phyloP scores from a whole-genome alignment of 345 rosid species.

The Aethionema arabicum region DNA sequence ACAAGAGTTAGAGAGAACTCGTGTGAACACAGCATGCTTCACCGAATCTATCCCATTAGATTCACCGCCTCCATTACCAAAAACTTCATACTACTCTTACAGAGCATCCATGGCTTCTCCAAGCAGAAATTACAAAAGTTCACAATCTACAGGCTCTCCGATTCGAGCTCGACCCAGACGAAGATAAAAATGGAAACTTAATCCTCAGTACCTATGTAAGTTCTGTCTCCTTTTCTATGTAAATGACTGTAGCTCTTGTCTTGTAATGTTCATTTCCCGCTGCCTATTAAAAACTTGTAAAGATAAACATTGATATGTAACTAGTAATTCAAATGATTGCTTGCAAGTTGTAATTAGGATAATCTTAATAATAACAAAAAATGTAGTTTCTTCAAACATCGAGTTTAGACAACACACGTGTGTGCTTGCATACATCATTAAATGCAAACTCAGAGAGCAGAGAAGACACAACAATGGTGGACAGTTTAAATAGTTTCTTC shows the following conservation, averaged over 20 bases:
- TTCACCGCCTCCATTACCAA: conserved; percentile 57
- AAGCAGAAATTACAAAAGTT: conserved; percentile 48
- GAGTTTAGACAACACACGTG: conserved; percentile 12
- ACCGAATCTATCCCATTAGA: conserved; percentile 67
- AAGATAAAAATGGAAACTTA: conserved; percentile 39
- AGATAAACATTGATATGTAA: too few relatives aligned
- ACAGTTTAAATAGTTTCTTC: background rate
- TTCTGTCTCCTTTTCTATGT: conserved; percentile 12
- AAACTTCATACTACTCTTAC: conserved; percentile 57
- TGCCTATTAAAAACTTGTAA: too few relatives aligned
- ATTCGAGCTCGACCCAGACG: conserved; percentile 55
- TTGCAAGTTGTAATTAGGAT: conserved; percentile 12
- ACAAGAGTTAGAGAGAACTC: conserved; percentile 84
- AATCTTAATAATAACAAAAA: conserved; percentile 3
- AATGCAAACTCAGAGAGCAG: background rate
- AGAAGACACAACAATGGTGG: background rate
- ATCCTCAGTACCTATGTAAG: background rate
- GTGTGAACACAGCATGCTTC: conserved; percentile 90
- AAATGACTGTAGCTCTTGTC: background rate
- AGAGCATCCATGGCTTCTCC: conserved; percentile 72
- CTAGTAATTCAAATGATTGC: background rate
- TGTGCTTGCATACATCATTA: conserved; percentile 4
- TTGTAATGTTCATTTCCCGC: background rate
- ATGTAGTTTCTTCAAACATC: conserved; percentile 16
- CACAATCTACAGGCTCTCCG: conserved; percentile 58